phyloP scores from a whole-genome alignment of 345 rosid species.

The Reutealis trisperma region DNA sequence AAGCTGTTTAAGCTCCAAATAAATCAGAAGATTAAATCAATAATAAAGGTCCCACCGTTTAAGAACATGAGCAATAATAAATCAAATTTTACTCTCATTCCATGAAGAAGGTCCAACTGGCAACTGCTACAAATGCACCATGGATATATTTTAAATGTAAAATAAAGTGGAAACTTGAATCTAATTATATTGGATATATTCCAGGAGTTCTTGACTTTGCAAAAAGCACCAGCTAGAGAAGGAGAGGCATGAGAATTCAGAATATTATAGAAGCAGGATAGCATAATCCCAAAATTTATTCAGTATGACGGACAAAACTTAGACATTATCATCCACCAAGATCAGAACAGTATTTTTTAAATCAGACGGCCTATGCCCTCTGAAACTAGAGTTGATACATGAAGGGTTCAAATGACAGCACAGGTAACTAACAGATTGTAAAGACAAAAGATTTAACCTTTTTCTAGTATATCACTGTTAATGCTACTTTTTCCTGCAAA shows the following conservation, averaged over 20 bases:
- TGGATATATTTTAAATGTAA: neutral
- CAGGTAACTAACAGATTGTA: neutral
- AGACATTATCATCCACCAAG: neutral
- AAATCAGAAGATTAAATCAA: neutral
- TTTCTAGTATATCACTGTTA: neutral
- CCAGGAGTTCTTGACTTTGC: neutral
- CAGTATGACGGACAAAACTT: neutral
- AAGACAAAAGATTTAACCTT: neutral
- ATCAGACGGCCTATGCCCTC: neutral
- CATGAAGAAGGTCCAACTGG: neutral
- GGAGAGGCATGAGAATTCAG: neutral
- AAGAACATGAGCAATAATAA: neutral
- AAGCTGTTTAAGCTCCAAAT: slow-evolving; percentile 1
- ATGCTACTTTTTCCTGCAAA: neutral
- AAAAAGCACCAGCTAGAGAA: neutral
- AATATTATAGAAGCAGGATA: neutral
- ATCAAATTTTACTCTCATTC: neutral
- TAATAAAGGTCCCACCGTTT: neutral
- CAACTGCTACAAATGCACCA: slow-evolving; percentile 1
- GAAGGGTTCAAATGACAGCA: neutral
- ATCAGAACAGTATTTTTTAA: neutral
- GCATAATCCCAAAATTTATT: neutral
- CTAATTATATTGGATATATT: neutral
- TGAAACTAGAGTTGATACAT: too few species aligned
- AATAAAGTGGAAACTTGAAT: neutral